phyloP scores from a whole-genome alignment of 768 basidiomycete genomes.

The Auriculariales sp. region DNA sequence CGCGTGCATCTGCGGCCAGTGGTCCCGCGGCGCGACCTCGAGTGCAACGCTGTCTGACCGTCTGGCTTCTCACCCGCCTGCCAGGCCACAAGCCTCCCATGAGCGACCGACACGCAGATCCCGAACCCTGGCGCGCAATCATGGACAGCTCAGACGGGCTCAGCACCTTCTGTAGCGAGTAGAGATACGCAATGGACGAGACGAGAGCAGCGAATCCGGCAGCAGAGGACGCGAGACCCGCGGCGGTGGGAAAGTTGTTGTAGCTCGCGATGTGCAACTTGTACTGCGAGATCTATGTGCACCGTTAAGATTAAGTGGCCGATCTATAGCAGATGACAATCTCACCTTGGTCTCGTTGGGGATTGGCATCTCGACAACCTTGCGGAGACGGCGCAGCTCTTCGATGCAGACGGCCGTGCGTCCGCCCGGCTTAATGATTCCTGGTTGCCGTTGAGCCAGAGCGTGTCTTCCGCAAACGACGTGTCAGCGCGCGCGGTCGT shows the following conservation, averaged over 20 bases:
- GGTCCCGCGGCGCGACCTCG: constrained; percentile 65
- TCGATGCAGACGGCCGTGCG: constrained; percentile 72
- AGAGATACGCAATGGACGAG: constrained; percentile 75
- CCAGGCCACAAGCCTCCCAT: constrained; percentile 98
- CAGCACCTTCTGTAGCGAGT: constrained; percentile 46
- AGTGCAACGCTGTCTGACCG: constrained; percentile 83
- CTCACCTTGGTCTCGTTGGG: constrained; percentile 50
- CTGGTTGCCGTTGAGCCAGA: constrained; percentile 92
- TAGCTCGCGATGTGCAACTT: constrained; percentile 81
- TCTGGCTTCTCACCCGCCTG: constrained; percentile 49
- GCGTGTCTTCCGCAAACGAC: constrained; percentile 54
- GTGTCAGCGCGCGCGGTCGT: constrained; percentile 82
- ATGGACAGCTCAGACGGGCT: constrained; percentile 73
- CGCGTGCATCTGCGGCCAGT: constrained; percentile 95
- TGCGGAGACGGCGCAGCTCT: constrained; percentile 71
- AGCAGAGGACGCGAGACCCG: constrained; percentile 93
- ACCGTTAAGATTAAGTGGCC: constrained; percentile 5
- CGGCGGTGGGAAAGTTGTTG: constrained; percentile 99
- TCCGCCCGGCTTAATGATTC: constrained; percentile 77
- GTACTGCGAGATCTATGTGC: constrained; percentile 45
- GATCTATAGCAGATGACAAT: constrained; percentile 2
- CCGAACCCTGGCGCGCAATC: constrained; percentile 94
- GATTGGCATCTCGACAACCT: constrained; percentile 57
- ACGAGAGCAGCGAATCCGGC: constrained; percentile 95
- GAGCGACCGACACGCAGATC: constrained; percentile 94